Base-by-base conservation (phyloP, 352 stramenopile genomes). In the Elongisporangium undulatum region DNA sequence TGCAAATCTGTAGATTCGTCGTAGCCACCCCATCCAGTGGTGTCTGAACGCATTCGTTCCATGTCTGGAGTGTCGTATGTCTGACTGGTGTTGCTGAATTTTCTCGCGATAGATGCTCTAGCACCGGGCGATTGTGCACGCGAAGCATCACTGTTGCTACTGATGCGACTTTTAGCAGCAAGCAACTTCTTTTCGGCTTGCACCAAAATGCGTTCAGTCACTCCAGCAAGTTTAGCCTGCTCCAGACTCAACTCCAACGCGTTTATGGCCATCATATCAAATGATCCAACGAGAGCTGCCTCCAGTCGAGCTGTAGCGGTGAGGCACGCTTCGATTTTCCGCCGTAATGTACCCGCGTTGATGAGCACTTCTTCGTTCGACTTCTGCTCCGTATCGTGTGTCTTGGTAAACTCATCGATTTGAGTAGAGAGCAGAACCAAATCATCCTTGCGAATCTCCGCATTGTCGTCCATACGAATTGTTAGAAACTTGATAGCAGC, bases 141-240 rank as follows among this genome's bases (percentile, higher is more conserved):
- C 4, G 55, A 48, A 56, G 50, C 55, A 49, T 72, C 64, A 53
- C 64, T 71, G 38, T 64, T 76, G 50, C 51, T 78, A n/a, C 68
- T 53, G n/a, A 63, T 41, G 55, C 54, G 68, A 19, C 67, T 53
- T 53, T 66, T 64, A 53, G 68, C 57, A 29, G 64, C 66, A 12
- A 68, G 63, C 19, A 88, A 67, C 59, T 82, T 84, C 38, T 89
- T 77, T 66, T 89, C 77, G 6, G 75, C 81, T 51, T 82, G 83
- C n/a, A 75, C 66, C 1, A 91, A 54, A 20, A 92, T 57, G 4
- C 76, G 74, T 55, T 80, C 78, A 19, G 84, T 74, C 16, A 92
- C 79, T 9, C 78, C 79, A 19, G 77, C 79, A 19, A 84, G 68
- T 59, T 79, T 72, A 13, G 79, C 82, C 12, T 70, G 66, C 22